Conservation (phyloP, 495 filamentous ascomycete species). For the Ramalina peruviana region DNA sequence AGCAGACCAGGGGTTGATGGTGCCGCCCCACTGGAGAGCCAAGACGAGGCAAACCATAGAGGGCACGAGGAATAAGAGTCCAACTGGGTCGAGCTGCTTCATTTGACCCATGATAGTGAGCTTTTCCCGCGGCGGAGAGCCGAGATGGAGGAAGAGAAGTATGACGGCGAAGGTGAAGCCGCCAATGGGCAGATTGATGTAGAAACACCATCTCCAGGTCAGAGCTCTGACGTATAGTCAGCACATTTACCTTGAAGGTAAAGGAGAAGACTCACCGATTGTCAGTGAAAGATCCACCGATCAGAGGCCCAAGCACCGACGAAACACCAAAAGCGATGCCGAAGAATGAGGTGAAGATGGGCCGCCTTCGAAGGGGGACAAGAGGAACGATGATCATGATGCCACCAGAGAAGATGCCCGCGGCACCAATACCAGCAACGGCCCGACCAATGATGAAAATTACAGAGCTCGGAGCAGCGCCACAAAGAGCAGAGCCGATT, state of each 20-base stretch:
- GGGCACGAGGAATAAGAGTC: conserved; percentile 23
- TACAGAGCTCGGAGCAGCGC: conserved; percentile 40
- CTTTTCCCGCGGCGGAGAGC: conserved; percentile 1
- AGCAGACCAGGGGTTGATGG: conserved; percentile 24
- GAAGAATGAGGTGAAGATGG: conserved; percentile 14
- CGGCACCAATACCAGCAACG: conserved; percentile 32
- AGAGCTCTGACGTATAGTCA: not conserved
- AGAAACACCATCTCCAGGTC: conserved; percentile 39
- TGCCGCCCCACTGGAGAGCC: conserved; percentile 32
- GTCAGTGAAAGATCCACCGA: conserved; percentile 37
- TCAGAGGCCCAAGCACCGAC: conserved; percentile 27
- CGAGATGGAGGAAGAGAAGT: conserved; percentile 12
- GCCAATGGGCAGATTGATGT: conserved; percentile 36
- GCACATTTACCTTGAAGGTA: too few species aligned
- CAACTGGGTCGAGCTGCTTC: conserved; percentile 18
- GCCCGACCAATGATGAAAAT: conserved; percentile 50
- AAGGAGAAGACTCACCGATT: too few species aligned
- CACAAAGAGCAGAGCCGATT: conserved; percentile 45
- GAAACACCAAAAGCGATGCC: conserved; percentile 11
- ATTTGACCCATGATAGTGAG: conserved; percentile 2
- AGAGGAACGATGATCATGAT: conserved; percentile 23
- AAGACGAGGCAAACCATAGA: conserved; percentile 27
- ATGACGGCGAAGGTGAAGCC: conserved; percentile 19
- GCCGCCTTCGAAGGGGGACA: conserved; percentile 8
- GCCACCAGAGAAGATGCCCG: conserved; percentile 24